These are phyloP conservation scores for Termitomyces eurrhizus DNA, from an alignment of 768 basidiomycete genomes.

Conservation along the genomic window DNA sequence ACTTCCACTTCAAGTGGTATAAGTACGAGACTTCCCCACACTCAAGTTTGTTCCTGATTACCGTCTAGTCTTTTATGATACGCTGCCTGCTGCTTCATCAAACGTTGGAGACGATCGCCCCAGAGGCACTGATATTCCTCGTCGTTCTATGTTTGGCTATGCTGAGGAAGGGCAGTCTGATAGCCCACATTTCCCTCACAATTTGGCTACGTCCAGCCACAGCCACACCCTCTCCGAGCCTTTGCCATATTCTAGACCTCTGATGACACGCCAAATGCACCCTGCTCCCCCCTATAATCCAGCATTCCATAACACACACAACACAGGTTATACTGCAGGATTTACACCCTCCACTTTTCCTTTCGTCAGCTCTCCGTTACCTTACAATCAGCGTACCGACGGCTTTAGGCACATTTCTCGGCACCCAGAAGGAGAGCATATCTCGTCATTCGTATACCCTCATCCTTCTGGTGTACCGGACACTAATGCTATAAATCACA, in stretches of 20 bases:
- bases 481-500: slow-evolving; percentile 25
- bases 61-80: slow-evolving; percentile 25
- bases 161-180: slow-evolving; percentile 23
- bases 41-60: slow-evolving; percentile 13
- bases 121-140: slow-evolving; percentile 13
- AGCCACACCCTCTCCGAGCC: slow-evolving; percentile 23
- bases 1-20: slow-evolving; percentile 11
- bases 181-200: slow-evolving; percentile 18
- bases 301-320: slow-evolving; percentile 17
- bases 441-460: slow-evolving; percentile 30
- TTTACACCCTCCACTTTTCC: slow-evolving; percentile 23
- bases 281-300: slow-evolving; percentile 11
- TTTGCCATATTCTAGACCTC: slow-evolving; percentile 12
- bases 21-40: slow-evolving; percentile 21
- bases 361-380: slow-evolving; percentile 22
- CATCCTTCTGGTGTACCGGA: slow-evolving; percentile 21
- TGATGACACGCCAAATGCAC: slow-evolving; percentile 16
- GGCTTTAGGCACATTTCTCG: slow-evolving; percentile 40
- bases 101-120: slow-evolving; percentile 12
- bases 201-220: slow-evolving; percentile 20
- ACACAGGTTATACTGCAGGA: slow-evolving; percentile 11
- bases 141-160: slow-evolving; percentile 23
- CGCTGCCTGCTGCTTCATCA: slow-evolving; percentile 14
- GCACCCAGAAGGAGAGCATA: slow-evolving; percentile 29
- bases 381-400: slow-evolving; percentile 28